Percentiles rank a stretch among this genome's conserved stretches.
Conservation (phyloP, 495 filamentous ascomycete species). For the Poronia punctata region DNA sequence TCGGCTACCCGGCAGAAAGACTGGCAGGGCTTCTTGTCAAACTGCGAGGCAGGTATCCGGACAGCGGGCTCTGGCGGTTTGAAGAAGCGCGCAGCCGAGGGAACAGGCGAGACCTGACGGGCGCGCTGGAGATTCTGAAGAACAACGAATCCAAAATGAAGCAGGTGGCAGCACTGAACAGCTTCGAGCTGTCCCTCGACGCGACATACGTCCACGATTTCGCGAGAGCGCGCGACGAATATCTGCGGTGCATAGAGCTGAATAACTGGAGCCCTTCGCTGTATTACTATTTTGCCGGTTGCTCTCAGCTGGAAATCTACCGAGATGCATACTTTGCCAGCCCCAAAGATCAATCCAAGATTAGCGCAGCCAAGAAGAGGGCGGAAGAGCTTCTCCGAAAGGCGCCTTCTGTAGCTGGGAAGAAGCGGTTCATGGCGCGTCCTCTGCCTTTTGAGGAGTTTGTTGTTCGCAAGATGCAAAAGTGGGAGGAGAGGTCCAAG, state of each 20-base stretch:
- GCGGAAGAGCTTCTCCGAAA: constrained; percentile 64
- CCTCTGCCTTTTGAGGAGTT: constrained; percentile 89
- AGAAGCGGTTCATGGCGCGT: constrained; percentile 82
- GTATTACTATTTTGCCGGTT: constrained; percentile 85
- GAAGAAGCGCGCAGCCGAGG: constrained; percentile 81
- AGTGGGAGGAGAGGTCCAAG: constrained; percentile 80
- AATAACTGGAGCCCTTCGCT: constrained; percentile 88
- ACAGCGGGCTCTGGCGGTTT: constrained; percentile 78
- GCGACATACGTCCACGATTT: constrained; percentile 74
- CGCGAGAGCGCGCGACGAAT: constrained; percentile 61
- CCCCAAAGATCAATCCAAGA: constrained; percentile 44
- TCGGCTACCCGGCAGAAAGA: constrained; percentile 65
- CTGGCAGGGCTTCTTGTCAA: constrained; percentile 60
- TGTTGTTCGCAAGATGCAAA: constrained; percentile 73
- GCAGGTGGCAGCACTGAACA: constrained; percentile 71
- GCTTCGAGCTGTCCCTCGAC: constrained; percentile 78
- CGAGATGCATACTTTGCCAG: constrained; percentile 50
- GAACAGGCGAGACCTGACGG: constrained; percentile 58
- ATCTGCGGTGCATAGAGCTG: constrained; percentile 70
- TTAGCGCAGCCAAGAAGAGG: constrained; percentile 42
- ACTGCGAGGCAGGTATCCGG: constrained; percentile 74
- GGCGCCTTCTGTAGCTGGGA: constrained; percentile 69
- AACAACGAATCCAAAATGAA: constrained; percentile 64
- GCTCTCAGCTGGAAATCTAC: constrained; percentile 72
- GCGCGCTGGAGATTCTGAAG: constrained; percentile 57